Conservation (phyloP, 805 yeast species). For the Nakazawaea ambrosiae region DNA sequence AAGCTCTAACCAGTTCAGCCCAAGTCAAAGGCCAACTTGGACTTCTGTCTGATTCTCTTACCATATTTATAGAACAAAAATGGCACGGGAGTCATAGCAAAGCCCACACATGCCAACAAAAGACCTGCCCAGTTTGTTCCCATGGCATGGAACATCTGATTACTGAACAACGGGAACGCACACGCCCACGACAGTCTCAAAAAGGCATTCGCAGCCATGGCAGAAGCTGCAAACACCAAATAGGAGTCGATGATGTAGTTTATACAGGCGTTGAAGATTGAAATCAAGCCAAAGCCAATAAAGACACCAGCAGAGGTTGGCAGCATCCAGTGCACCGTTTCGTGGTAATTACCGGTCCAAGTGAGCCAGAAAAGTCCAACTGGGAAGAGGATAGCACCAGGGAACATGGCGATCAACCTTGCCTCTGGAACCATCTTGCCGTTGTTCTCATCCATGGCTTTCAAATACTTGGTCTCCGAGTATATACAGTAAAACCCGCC, state of each 20-base stretch:
- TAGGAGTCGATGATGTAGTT: slow-evolving; percentile 72
- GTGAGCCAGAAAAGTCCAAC: slow-evolving; percentile 80
- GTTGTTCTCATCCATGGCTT: slow-evolving; percentile 38
- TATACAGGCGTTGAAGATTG: slow-evolving; percentile 61
- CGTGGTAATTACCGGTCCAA: slow-evolving; percentile 78
- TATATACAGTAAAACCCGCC: slow-evolving; percentile 50
- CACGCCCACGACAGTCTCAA: slow-evolving; percentile 59
- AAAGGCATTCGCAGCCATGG: slow-evolving; percentile 67
- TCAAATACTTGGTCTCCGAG: slow-evolving; percentile 48
- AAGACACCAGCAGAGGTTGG: slow-evolving; percentile 62
- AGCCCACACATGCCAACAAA: slow-evolving; percentile 55
- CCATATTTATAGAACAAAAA: slow-evolving; percentile 57
- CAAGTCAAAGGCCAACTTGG: slow-evolving; percentile 46
- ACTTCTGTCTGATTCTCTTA: slow-evolving; percentile 42
- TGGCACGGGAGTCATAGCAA: slow-evolving; percentile 60
- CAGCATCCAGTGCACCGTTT: slow-evolving; percentile 73
- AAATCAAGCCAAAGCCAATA: slow-evolving; percentile 61
- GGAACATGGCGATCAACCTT: slow-evolving; percentile 71
- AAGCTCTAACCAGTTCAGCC: no score
- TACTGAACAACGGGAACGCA: slow-evolving; percentile 65
- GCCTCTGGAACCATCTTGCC: slow-evolving; percentile 71
- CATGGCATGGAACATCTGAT: slow-evolving; percentile 61
- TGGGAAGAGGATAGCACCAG: slow-evolving; percentile 66
- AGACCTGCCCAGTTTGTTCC: slow-evolving; percentile 79
- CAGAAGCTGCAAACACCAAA: slow-evolving; percentile 68